Evolutionary conservation across 1,139 yeast genomes (phyloP).

Genomic region (Pichia sp.): DNA sequence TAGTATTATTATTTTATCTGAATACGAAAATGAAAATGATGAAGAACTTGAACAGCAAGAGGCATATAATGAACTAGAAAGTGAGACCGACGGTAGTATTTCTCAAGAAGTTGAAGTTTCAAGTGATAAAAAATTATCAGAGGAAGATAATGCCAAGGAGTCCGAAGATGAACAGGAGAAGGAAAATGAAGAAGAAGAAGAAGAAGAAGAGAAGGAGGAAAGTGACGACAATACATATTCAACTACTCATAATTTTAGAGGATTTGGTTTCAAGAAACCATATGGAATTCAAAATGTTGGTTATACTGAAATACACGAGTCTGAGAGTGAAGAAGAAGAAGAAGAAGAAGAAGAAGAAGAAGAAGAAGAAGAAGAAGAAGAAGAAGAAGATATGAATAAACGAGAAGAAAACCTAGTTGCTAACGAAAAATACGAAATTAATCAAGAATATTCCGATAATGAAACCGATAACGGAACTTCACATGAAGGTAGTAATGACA

Average conservation of each 20-base stretch:
- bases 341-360: background rate
- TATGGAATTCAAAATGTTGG: background rate
- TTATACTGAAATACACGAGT: background rate
- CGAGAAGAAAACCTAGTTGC: background rate
- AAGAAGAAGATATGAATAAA: background rate
- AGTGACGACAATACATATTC: background rate
- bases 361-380: background rate
- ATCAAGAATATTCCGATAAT: background rate
- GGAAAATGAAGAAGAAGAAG: background rate
- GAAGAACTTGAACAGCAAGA: background rate
- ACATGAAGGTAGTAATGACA: background rate
- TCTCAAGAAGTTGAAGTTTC: background rate
- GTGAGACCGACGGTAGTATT: background rate
- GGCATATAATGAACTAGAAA: background rate
- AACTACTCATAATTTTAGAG: background rate
- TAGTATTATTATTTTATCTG: slow-evolving; percentile 7
- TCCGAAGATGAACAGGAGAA: background rate
- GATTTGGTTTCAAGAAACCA: background rate
- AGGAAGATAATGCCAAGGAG: background rate
- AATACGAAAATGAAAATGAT: slow-evolving; percentile 1
- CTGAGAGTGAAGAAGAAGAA: background rate
- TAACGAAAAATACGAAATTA: background rate
- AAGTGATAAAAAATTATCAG: background rate
- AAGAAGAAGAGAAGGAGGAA: background rate
- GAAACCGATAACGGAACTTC: background rate